These are phyloP conservation scores for Pyrenochaeta sp. DNA, from an alignment of 2,329 filamentous ascomycete species.

Conservation along the genomic window DNA sequence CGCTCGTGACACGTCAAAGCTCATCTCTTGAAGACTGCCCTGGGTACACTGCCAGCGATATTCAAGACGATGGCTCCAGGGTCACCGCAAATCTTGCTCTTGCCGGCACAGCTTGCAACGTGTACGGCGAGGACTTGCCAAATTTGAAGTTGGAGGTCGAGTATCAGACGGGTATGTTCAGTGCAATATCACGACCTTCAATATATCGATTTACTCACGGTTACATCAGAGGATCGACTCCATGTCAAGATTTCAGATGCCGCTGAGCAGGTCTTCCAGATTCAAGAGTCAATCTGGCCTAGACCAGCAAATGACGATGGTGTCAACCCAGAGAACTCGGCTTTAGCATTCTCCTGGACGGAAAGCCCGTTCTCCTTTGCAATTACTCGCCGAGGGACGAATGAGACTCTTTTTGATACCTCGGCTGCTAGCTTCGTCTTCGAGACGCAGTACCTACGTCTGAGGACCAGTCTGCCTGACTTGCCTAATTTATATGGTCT, in stretches of 20 bases:
- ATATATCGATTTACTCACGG: slow-evolving; percentile 61
- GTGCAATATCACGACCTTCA: slow-evolving; percentile 60
- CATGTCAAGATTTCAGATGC: slow-evolving; percentile 78
- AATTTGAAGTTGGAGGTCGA: slow-evolving; percentile 65
- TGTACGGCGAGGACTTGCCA: slow-evolving; percentile 65
- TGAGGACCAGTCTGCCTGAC: slow-evolving; percentile 73
- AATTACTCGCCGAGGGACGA: slow-evolving; percentile 64
- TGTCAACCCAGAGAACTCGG: slow-evolving; percentile 46
- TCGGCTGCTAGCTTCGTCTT: slow-evolving; percentile 74
- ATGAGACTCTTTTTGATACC: slow-evolving; percentile 73
- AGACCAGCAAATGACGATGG: slow-evolving; percentile 58
- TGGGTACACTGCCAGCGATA: slow-evolving; percentile 71
- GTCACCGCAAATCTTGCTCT: slow-evolving; percentile 74
- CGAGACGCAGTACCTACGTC: slow-evolving; percentile 76
- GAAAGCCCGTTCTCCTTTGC: slow-evolving; percentile 72
- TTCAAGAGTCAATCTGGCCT: slow-evolving; percentile 73
- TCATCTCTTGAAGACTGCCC: slow-evolving; percentile 60
- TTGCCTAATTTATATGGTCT: slow-evolving; percentile 78
- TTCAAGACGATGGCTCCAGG: slow-evolving; percentile 60
- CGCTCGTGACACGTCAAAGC: slow-evolving; percentile 28
- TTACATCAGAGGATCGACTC: slow-evolving; percentile 64
- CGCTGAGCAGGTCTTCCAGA: slow-evolving; percentile 73
- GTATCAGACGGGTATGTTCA: slow-evolving; percentile 64
- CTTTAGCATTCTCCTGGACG: slow-evolving; percentile 63
- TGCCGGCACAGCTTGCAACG: slow-evolving; percentile 70